Evolutionary conservation across 148 eudicot genomes (phyloP).

Genomic region (Limonium bicolor): DNA sequence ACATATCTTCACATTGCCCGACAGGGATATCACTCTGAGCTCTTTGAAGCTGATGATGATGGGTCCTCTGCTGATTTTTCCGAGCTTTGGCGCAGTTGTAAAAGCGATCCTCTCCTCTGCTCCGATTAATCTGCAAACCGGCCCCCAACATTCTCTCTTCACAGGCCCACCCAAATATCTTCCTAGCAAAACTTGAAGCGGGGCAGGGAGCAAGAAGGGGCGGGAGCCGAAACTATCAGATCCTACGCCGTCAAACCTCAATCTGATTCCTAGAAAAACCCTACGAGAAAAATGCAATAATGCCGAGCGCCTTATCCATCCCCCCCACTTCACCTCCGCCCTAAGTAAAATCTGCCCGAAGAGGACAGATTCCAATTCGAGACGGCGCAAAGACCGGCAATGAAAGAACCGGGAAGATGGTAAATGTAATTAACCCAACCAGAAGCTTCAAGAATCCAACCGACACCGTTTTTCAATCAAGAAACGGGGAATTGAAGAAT

Average conservation of each 20-base stretch:
- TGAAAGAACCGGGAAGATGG: background rate
- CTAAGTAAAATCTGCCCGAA: too few relatives aligned
- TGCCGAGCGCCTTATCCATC: background rate
- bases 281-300: background rate
- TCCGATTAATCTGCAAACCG: slow-evolving; percentile 48
- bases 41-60: slow-evolving; percentile 27
- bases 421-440: background rate
- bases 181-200: too few relatives aligned
- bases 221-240: slow-evolving; percentile 1
- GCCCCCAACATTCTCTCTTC: slow-evolving; percentile 41
- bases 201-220: too few relatives aligned
- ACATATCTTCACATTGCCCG: slow-evolving; percentile 10
- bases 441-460: background rate
- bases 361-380: too few relatives aligned
- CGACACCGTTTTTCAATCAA: background rate
- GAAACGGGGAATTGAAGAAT: background rate
- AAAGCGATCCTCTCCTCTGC: slow-evolving; percentile 37
- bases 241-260: slow-evolving; percentile 1
- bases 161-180: too few relatives aligned
- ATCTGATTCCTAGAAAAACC: background rate
- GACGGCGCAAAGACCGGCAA: background rate
- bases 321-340: too few relatives aligned
- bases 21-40: slow-evolving; percentile 32
- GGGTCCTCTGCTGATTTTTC: slow-evolving; percentile 13
- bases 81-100: slow-evolving; percentile 31